A percentile compares a stretch with the other conserved stretches of the same genome.
These are phyloP conservation scores for Fraxinus baroniana DNA, from an alignment of 305 asterid genomes.

Conservation along the genomic window DNA sequence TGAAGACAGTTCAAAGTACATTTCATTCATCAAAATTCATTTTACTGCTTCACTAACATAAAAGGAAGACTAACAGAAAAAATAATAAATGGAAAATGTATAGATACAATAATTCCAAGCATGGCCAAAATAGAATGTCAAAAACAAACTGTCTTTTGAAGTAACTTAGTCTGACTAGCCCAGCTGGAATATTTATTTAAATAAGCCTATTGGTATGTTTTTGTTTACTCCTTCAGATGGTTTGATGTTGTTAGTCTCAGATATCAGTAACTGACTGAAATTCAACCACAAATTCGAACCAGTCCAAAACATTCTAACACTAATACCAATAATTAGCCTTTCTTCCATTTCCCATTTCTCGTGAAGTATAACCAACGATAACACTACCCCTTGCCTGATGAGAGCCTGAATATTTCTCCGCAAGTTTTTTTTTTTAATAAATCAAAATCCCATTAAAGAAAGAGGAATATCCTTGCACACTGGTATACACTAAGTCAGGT, in stretches of 20 bases:
- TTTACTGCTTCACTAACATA: not conserved
- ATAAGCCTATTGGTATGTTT: not conserved
- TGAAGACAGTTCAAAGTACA: not conserved
- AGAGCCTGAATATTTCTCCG: not conserved
- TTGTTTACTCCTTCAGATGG: not conserved
- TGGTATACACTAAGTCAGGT: slow-evolving; percentile 10
- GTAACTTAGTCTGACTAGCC: not conserved
- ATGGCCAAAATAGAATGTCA: not conserved
- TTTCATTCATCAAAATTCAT: not conserved
- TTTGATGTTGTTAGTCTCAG: not conserved
- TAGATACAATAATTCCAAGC: not conserved
- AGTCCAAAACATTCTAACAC: not conserved
- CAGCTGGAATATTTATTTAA: not conserved
- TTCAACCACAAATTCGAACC: not conserved
- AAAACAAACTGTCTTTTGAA: not conserved
- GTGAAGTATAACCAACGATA: not conserved
- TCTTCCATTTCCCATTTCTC: not conserved
- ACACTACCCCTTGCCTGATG: not conserved
- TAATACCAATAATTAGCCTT: not conserved
- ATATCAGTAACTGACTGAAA: not conserved
- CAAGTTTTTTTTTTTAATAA: not conserved
- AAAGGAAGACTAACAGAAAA: not conserved
- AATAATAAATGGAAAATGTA: not conserved
- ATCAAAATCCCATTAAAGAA: not conserved
- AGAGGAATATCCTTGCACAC: not conserved